phyloP scores from a whole-genome alignment of 2,329 filamentous ascomycete species.

The Madurella fahalii region DNA sequence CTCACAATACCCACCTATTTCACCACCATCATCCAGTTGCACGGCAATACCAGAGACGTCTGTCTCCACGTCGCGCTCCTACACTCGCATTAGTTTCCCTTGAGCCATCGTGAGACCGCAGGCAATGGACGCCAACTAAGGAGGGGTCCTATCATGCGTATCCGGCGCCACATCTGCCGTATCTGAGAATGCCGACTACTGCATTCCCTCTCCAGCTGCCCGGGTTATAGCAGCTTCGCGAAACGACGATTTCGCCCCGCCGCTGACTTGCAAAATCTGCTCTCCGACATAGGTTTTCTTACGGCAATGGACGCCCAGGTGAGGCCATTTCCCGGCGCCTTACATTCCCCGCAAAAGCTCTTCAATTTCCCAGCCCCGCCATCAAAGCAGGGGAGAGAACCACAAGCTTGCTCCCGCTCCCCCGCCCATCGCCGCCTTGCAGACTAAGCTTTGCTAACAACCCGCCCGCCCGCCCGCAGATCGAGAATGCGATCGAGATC shows the following conservation, averaged over 20 bases:
- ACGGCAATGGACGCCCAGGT: slow-evolving; percentile 32
- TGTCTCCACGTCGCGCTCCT: not conserved
- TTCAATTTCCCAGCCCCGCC: slow-evolving; percentile 20
- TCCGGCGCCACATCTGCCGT: slow-evolving; percentile 23
- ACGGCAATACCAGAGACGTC: not conserved
- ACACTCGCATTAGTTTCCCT: not conserved
- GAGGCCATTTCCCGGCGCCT: slow-evolving; percentile 11
- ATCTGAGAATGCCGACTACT: slow-evolving; percentile 27
- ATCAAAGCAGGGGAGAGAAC: slow-evolving; percentile 1
- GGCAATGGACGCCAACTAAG: slow-evolving; percentile 24
- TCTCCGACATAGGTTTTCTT: slow-evolving; percentile 6
- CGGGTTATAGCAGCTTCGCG: slow-evolving; percentile 29
- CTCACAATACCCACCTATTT: not conserved
- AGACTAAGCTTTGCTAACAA: not conserved
- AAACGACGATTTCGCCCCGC: slow-evolving; percentile 3
- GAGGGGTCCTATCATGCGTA: slow-evolving; percentile 22
- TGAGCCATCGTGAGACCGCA: not conserved
- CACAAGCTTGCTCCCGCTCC: not conserved
- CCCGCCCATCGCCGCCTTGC: not conserved
- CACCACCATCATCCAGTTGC: not conserved
- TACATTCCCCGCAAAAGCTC: slow-evolving; percentile 14
- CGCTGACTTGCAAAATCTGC: slow-evolving; percentile 2
- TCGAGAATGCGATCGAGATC: slow-evolving; percentile 94
- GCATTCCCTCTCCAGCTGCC: slow-evolving; percentile 22
- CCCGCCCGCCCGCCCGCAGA: slow-evolving; percentile 44